A percentile compares a stretch with the other conserved stretches of the same genome.
Conservation (phyloP, 495 filamentous ascomycete genomes). For the Talaromyces proteolyticus region DNA sequence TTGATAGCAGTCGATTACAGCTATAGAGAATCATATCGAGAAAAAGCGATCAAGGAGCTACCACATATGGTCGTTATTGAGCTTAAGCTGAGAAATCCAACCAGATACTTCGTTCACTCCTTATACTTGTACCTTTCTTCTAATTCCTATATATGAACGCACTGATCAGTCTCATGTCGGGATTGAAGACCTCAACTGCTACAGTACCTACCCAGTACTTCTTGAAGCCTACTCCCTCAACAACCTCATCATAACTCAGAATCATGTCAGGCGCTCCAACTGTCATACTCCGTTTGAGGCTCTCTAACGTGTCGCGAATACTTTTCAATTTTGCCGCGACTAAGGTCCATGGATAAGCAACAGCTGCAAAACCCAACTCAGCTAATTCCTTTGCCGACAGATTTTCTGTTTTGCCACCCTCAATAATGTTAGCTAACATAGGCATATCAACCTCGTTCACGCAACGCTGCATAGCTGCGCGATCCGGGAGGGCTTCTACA, state of each 20-base stretch:
- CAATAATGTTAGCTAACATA: conserved; percentile 37
- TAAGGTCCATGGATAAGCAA: conserved; percentile 36
- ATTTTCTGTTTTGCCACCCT: conserved; percentile 37
- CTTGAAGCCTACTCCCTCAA: conserved; percentile 34
- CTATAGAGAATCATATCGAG: no score
- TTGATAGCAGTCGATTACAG: no score
- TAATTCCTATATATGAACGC: neutral
- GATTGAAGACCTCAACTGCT: no score
- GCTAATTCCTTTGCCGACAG: conserved; percentile 31
- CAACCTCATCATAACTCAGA: conserved; percentile 27
- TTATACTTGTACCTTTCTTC: conserved; percentile 5
- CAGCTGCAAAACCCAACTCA: conserved; percentile 27
- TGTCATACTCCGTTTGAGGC: conserved; percentile 26
- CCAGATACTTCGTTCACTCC: neutral
- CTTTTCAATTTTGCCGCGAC: conserved; percentile 34
- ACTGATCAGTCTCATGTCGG: neutral
- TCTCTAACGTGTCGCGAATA: conserved; percentile 29
- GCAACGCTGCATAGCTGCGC: conserved; percentile 27
- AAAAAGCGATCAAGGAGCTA: no score
- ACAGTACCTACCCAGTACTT: conserved; percentile 31
- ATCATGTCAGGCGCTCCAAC: conserved; percentile 26
- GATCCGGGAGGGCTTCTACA: conserved; percentile 35
- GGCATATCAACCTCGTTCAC: conserved; percentile 27
- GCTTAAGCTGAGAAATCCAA: neutral
- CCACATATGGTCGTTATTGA: neutral